Evolutionary conservation across 371 early-diverging fungal genomes (phyloP), one percentile per base, ranked within the genome.

Genomic region (Mortierella sp.): DNA sequence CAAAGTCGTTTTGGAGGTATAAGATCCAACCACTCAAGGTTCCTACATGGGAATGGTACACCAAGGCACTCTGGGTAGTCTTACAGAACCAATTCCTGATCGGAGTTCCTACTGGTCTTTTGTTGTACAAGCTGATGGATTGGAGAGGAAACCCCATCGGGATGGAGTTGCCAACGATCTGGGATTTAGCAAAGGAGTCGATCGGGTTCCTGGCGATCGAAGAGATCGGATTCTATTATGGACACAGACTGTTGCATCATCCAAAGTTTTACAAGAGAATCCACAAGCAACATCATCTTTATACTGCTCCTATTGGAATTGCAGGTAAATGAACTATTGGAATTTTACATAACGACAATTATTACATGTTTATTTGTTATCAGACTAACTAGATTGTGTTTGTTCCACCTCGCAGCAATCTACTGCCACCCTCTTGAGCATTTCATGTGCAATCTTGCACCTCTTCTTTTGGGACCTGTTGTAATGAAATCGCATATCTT

Each of bases 201-300:
- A 72, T 84, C 51, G 86, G 85, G 20, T 90, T 88, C 66, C 84
- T 84, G 72, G 68, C 86, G 16, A 72, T 91, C 43, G 90, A 90
- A 71, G 93, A 92, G 69, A 67, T 90, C 59, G 77, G 86, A 32
- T 90, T 90, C 72, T 91, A 91, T 77, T 90, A 88, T 84, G 85
- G 84, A 24, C 87, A 89, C 80, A 70, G 91, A 12, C 63, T 88
- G 75, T 73, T 91, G 58, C 90, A 90, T 64, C 84, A 83, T 37
- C 85, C 85, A 26, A 49, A 65, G 35, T 68, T 90, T 30, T 90
- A 90, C 84, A 84, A 86, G 77, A 59, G 66, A 37, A 83, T 90
- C 65, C 90, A 90, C 73, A 90, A 90, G 85, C 84, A 87, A 64
- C 90, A 90, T 64, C 90, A 90, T 66, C 87, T 90, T 62, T 88